These are phyloP conservation scores for Brassica incana DNA, from an alignment of 345 rosid genomes.

Conservation along the genomic window DNA sequence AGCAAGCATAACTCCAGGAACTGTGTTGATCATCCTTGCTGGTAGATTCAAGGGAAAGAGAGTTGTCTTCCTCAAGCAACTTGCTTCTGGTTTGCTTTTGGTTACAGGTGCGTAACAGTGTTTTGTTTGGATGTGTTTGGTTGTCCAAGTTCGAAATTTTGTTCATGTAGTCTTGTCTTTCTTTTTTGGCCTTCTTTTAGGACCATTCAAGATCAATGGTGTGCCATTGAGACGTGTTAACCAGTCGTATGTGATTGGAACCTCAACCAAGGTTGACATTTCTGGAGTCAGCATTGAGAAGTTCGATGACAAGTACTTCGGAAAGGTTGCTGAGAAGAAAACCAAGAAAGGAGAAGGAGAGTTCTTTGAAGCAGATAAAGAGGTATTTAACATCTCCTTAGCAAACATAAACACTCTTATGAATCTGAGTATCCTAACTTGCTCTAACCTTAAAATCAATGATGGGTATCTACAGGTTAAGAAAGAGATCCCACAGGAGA, in stretches of 20 bases:
- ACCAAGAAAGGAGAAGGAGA: conserved; percentile 72
- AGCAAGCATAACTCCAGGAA: conserved; percentile 73
- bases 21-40: conserved; percentile 74
- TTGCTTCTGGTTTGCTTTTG: conserved; percentile 65
- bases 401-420: background rate
- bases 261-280: conserved; percentile 72
- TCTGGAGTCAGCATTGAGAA: conserved; percentile 54
- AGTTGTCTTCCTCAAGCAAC: conserved; percentile 85
- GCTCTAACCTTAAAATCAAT: too few relatives aligned
- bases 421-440: background rate
- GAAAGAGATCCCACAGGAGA: conserved; percentile 64
- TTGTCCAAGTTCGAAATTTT: background rate
- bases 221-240: conserved; percentile 72
- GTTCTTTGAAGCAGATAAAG: conserved; percentile 80
- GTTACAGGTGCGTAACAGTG: conserved; percentile 40
- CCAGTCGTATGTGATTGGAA: conserved; percentile 65
- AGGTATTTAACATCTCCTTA: conserved; percentile 42
- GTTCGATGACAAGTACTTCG: conserved; percentile 62
- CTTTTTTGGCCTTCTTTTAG: conserved; percentile 28
- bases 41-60: conserved; percentile 95
- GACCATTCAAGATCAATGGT: conserved; percentile 79
- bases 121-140: background rate
- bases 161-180: background rate
- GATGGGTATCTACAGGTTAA: conserved; percentile 47
- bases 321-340: conserved; percentile 74